Evolutionary conservation across 176 grass and related monocot genomes (phyloP), one percentile per base, ranked within the genome.

Genomic region (Tillandsia leiboldiana): DNA sequence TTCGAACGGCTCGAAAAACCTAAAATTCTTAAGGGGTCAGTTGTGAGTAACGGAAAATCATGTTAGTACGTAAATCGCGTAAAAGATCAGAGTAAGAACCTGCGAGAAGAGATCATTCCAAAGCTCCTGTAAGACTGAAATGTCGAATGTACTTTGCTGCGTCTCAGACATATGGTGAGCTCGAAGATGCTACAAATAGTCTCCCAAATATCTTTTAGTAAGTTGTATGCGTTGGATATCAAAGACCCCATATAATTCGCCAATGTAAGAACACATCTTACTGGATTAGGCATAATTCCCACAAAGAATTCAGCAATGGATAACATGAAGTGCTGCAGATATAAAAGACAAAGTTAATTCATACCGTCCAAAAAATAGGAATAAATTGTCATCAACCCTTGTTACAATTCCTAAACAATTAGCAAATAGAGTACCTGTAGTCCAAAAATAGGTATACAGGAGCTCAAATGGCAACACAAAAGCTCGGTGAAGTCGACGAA

Each of bases 41-140:
- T 13, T 51, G 24, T 3, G 0, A 26, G 64, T 29, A 49, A 22
- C 8, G 10, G 13, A 53, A 8, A 49, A 11, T 14, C 24, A 68
- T 24, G 1, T 8, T 12, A 59, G 33, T n/a, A 15, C 1, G 7
- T 1, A 8, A 49, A 10, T 14, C 14, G 20, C 2, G 20, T 53
- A 64, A 15, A 26, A 22, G 9, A 52, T 51, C 15, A 12, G 12
- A 42, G 51, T 23, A 28, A 10, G 10, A 18, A 91, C 89, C 79
- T 91, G 92, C 0, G 92, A 96, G 65, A 96, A 91, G 77, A 96
- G 88, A 48, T 96, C 88, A 51, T 96, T 88, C 92, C 92, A 96
- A 13, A 96, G 71, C 1, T 70, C 64, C 51, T 82, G 80, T 72
- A 87, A 78, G 11, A 79, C 73, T 26, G 88, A 88, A 20, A 83